Evolutionary conservation across 164 flowering plant genomes (phyloP).

Genomic region (Magnolia sinica): DNA sequence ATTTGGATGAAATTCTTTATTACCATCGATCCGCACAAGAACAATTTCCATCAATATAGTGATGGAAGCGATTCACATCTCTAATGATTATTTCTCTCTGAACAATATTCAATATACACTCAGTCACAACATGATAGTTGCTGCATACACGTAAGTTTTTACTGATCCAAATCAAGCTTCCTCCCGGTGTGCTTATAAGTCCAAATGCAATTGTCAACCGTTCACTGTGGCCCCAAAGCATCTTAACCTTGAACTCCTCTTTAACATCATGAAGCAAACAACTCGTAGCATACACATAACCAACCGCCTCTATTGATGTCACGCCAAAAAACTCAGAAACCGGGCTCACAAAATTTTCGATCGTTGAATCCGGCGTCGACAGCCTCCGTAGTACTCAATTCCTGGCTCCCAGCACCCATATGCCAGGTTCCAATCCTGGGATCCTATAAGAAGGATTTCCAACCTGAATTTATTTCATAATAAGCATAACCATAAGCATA

Average conservation of each 20-base stretch:
- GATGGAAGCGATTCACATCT: conserved; percentile 44
- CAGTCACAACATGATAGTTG: conserved; percentile 37
- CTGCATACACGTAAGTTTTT: conserved; percentile 42
- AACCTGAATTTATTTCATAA: too few relatives aligned
- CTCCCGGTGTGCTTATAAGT: conserved; percentile 34
- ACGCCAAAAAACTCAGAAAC: too few relatives aligned
- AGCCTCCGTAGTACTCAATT: too few relatives aligned
- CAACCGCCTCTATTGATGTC: conserved; percentile 32
- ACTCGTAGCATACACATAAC: conserved; percentile 37
- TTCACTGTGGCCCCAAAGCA: conserved; percentile 44
- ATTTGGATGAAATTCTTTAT: not conserved
- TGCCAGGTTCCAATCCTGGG: too few relatives aligned
- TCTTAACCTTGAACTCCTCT: conserved; percentile 31
- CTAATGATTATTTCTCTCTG: conserved; percentile 39
- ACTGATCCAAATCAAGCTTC: conserved; percentile 38
- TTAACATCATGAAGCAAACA: conserved; percentile 38
- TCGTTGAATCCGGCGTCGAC: too few relatives aligned
- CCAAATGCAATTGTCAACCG: conserved; percentile 48
- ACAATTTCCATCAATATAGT: conserved; percentile 31
- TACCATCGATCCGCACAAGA: conserved; percentile 48
- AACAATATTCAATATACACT: conserved; percentile 34
- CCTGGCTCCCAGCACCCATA: too few relatives aligned
- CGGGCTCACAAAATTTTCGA: too few relatives aligned
- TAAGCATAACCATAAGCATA: too few relatives aligned
- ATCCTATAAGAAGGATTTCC: too few relatives aligned